Base-by-base conservation (phyloP, 2,329 filamentous ascomycete genomes). In the Aspergillus puulaauensis region DNA sequence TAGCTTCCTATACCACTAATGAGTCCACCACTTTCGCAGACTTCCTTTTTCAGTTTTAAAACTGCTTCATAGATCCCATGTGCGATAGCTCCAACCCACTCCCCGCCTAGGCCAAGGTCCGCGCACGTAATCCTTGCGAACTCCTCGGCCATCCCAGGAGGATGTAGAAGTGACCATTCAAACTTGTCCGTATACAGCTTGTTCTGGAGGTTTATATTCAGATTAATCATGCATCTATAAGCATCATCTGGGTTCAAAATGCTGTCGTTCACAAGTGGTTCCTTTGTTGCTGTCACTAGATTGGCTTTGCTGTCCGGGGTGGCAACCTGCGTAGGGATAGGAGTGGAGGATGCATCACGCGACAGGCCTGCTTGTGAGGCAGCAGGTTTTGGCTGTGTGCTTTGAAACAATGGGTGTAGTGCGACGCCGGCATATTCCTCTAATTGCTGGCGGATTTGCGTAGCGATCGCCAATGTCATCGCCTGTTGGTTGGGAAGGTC, bases 61-160 rank as follows among this genome's bases (percentile, higher is more conserved):
- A 96, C 92, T 9, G 95, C 90, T 75, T 99, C 95, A 74, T 98
- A 98, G 66, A 99, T 98, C 35, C 93, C 95, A 70, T 97, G 93
- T 14, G 95, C 91, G 79, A 99, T 91, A 31, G 91, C 91, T 3
- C 92, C 90, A 4, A 96, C 86, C 92, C 95, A 99, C 77, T 99
- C 95, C 46, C 92, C 91, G 6, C 88, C 83, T 53, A 99, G 80
- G 6, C 93, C 93, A 8, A 99, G 80, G 71, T 99, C 95, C 27
- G 91, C 90, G 71, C 95, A 98, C 0, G 95, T 98, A 63, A 91
- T 86, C 70, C 91, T 91, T 35, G 95, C 93, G 73, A 98, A 98
- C 12, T 89, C 86, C 73, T 99, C 93, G 0, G 95, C 91, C 43
- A 93, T 92, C 21, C 93, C 93, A 2, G 92, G 90, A 2, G 93